Evolutionary conservation across 768 basidiomycete species (phyloP).

Genomic region (Mycena capillaripes): DNA sequence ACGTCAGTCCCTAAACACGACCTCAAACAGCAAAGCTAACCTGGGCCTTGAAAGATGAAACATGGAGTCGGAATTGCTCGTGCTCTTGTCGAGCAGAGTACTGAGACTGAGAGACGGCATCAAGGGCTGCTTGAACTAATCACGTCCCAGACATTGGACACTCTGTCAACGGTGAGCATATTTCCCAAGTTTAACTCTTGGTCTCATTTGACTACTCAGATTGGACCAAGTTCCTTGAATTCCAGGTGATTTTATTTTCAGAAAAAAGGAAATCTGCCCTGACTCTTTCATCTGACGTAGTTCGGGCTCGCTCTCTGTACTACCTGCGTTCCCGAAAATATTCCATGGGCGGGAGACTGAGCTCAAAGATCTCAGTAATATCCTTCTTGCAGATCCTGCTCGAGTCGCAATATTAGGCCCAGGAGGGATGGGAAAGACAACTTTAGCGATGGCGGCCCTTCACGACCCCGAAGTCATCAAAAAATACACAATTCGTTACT

Average conservation of each 20-base stretch:
- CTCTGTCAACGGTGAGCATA: not conserved
- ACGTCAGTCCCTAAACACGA: not conserved
- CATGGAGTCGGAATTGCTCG: not conserved
- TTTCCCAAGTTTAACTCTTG: too few relatives aligned
- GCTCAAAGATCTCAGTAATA: not conserved
- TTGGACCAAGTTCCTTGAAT: too few relatives aligned
- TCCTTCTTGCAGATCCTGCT: not conserved
- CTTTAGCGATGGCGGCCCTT: slow-evolving; percentile 3
- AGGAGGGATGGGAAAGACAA: slow-evolving; percentile 23
- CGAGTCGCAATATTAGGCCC: slow-evolving; percentile 14
- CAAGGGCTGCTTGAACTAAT: slow-evolving; percentile 23
- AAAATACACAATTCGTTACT: slow-evolving; percentile 10
- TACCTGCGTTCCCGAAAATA: not conserved
- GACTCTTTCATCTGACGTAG: not conserved
- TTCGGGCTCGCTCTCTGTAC: not conserved
- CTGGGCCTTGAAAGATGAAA: not conserved
- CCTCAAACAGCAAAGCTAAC: too few relatives aligned
- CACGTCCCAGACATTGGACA: not conserved
- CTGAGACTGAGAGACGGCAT: not conserved
- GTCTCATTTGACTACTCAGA: too few relatives aligned
- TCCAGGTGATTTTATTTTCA: too few relatives aligned
- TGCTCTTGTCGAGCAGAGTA: not conserved
- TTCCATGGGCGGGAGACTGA: slow-evolving; percentile 8
- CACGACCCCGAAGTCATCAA: not conserved
- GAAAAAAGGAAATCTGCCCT: too few relatives aligned